Conservation (phyloP, 2,329 filamentous ascomycete species). For the Cladosporium sp. region DNA sequence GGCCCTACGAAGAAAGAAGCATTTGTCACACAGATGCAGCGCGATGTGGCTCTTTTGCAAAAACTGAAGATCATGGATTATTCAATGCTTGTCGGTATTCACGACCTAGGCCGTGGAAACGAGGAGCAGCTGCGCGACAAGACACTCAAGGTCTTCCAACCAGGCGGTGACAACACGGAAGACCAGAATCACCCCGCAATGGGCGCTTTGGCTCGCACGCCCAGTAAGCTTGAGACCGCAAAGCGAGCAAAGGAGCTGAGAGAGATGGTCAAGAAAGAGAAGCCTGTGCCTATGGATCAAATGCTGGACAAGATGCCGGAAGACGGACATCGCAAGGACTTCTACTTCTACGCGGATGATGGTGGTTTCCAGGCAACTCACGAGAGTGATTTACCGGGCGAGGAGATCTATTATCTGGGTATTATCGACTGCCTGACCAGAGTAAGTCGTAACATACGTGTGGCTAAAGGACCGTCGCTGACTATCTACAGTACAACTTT, state of each 20-base stretch:
- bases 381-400: conserved; percentile 76
- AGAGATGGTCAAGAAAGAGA: conserved; percentile 87
- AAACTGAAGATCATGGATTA: conserved; percentile 97
- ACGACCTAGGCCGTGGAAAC: conserved; percentile 85
- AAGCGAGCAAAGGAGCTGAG: conserved; percentile 87
- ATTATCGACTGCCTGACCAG: conserved; percentile 97
- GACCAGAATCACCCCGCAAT: conserved; percentile 15
- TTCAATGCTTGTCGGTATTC: conserved; percentile 88
- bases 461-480: neutral
- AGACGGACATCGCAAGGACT: conserved; percentile 67
- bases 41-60: conserved; percentile 82
- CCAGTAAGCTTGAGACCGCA: conserved; percentile 86
- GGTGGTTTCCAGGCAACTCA: conserved; percentile 91
- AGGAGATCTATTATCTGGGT: conserved; percentile 95
- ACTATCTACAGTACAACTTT: conserved; percentile 67
- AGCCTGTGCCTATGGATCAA: conserved; percentile 87
- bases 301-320: conserved; percentile 83
- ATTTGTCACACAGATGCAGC: conserved; percentile 84
- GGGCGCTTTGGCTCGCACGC: conserved; percentile 68
- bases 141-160: conserved; percentile 90
- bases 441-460: conserved; percentile 53
- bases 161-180: conserved; percentile 59
- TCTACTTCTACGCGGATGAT: conserved; percentile 90
- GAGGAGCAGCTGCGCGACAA: conserved; percentile 89
- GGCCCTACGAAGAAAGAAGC: conserved; percentile 82